Evolutionary conservation across 2,329 filamentous ascomycete species (phyloP).

Genomic region (Scedosporium apiospermum): DNA sequence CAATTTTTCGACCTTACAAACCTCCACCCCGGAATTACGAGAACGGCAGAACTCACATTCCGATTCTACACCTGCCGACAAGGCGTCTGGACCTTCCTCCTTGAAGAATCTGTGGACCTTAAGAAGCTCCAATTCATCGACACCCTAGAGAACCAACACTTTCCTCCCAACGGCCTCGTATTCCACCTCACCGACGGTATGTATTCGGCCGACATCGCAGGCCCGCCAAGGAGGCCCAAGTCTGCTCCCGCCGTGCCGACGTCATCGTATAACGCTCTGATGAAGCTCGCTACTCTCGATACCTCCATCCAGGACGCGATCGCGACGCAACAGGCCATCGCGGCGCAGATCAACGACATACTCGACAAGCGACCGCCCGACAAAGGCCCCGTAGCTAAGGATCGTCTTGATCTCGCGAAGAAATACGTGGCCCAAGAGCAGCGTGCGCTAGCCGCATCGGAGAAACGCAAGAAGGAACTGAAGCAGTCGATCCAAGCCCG

Average conservation of each 20-base stretch:
- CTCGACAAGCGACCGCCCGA: conserved; percentile 32
- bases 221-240: conserved; percentile 32
- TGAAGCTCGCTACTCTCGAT: conserved; percentile 80
- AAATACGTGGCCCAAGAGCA: conserved; percentile 54
- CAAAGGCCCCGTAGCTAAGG: conserved; percentile 36
- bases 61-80: conserved; percentile 63
- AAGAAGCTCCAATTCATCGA: conserved; percentile 70
- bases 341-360: conserved; percentile 64
- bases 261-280: conserved; percentile 78
- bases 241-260: conserved; percentile 45
- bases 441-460: conserved; percentile 53
- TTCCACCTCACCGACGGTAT: conserved; percentile 82
- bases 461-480: conserved; percentile 58
- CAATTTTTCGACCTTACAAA: conserved; percentile 68
- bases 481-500: conserved; percentile 55
- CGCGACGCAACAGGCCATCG: conserved; percentile 62
- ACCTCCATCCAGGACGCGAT: conserved; percentile 87
- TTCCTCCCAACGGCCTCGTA: conserved; percentile 73
- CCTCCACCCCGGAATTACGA: conserved; percentile 53
- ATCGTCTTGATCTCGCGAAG: conserved; percentile 35
- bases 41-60: conserved; percentile 55
- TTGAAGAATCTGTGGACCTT: conserved; percentile 65
- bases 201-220: conserved; percentile 66
- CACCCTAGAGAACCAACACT: conserved; percentile 56
- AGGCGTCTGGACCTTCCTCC: conserved; percentile 47